phyloP scores from a whole-genome alignment of 108 stramenopile genomes.

The Cyclotella sp. region DNA sequence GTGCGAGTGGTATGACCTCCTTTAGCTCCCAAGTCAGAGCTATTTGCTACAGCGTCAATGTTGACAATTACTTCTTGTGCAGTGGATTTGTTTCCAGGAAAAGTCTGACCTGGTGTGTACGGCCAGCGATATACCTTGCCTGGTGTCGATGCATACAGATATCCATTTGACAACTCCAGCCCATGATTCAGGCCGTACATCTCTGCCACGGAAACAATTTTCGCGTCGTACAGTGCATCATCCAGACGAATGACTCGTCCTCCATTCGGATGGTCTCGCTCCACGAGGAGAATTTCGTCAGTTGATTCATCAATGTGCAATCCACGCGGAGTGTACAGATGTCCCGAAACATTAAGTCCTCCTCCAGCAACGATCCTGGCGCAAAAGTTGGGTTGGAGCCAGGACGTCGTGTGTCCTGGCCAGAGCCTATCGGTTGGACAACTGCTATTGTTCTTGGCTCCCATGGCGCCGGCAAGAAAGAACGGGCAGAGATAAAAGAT shows the following conservation, averaged over 20 bases:
- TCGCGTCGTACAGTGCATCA: background rate
- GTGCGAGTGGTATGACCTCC: slow-evolving; percentile 77
- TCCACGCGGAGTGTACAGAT: slow-evolving; percentile 34
- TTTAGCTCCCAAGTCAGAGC: slow-evolving; percentile 53
- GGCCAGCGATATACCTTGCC: slow-evolving; percentile 71
- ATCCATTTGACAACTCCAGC: slow-evolving; percentile 56
- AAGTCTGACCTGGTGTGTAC: slow-evolving; percentile 19
- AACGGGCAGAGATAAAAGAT: background rate
- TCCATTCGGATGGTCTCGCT: slow-evolving; percentile 28
- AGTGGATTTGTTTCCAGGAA: slow-evolving; percentile 7
- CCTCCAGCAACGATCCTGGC: slow-evolving; percentile 18
- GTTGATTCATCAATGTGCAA: slow-evolving; percentile 31
- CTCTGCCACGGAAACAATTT: slow-evolving; percentile 33
- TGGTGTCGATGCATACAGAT: slow-evolving; percentile 66
- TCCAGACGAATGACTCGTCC: slow-evolving; percentile 42
- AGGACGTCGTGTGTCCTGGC: slow-evolving; percentile 15
- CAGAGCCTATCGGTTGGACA: slow-evolving; percentile 15
- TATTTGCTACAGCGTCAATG: slow-evolving; percentile 56
- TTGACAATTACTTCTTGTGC: slow-evolving; percentile 45
- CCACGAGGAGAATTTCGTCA: slow-evolving; percentile 46
- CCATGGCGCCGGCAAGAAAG: background rate
- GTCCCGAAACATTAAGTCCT: background rate
- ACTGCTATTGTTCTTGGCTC: background rate
- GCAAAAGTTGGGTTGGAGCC: slow-evolving; percentile 47
- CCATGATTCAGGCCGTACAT: slow-evolving; percentile 67